These are phyloP conservation scores for Ramaria rubella DNA, from an alignment of 768 basidiomycete genomes.

Conservation along the genomic window DNA sequence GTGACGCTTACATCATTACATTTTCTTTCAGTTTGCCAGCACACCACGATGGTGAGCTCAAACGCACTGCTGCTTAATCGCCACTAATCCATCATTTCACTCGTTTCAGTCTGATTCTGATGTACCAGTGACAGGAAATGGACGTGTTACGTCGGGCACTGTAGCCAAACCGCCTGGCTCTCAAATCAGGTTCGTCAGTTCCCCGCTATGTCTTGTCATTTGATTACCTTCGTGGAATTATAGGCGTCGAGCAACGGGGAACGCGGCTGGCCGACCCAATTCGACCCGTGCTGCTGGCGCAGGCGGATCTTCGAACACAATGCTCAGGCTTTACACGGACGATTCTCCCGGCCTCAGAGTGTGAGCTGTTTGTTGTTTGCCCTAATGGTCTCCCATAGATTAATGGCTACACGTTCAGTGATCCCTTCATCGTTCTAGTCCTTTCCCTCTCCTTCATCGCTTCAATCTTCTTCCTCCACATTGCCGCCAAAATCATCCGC, in stretches of 20 bases:
- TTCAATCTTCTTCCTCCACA: constrained; percentile 98
- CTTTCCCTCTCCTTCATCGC: constrained; percentile 95
- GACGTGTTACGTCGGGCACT: constrained; percentile 30
- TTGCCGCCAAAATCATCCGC: constrained; percentile 90
- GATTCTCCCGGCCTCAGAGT: constrained; percentile 96
- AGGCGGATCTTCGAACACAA: constrained; percentile 94
- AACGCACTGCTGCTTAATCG: background rate
- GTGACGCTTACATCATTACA: constrained; percentile 23
- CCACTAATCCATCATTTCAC: background rate
- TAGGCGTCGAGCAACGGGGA: constrained; percentile 68
- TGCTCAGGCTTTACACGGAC: constrained; percentile 98
- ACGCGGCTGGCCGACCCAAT: constrained; percentile 68
- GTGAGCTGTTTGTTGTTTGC: constrained; percentile 46
- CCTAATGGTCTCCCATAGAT: constrained; percentile 4
- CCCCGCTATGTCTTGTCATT: background rate
- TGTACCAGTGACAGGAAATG: constrained; percentile 37
- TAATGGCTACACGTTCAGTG: constrained; percentile 39
- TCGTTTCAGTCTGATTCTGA: constrained; percentile 74
- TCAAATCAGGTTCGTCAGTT: constrained; percentile 64
- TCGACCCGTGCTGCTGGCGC: constrained; percentile 88
- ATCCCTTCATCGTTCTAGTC: constrained; percentile 94
- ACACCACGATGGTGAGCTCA: constrained; percentile 19
- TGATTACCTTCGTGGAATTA: background rate
- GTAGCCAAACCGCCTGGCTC: constrained; percentile 73
- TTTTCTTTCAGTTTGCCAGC: constrained; percentile 30